Percentiles rank a stretch among this genome's conserved stretches.
These are phyloP conservation scores for Gymnopilus dilepis DNA, from an alignment of 768 basidiomycete species.

Conservation along the genomic window DNA sequence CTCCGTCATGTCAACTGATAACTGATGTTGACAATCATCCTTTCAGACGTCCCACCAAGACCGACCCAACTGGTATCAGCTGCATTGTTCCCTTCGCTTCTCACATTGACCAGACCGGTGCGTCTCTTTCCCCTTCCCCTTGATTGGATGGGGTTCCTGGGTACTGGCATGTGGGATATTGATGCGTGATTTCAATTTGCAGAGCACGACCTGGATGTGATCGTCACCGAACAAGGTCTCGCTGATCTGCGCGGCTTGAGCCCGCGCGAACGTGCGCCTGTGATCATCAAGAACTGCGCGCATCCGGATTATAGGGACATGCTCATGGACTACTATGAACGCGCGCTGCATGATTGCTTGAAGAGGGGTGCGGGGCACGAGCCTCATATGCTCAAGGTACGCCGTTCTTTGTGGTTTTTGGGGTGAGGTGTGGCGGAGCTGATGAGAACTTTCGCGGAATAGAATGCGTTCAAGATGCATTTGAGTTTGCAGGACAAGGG, in stretches of 20 bases:
- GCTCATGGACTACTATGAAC: conserved; percentile 50
- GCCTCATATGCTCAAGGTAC: conserved; percentile 51
- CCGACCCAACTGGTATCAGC: conserved; percentile 53
- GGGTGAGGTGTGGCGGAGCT: background rate
- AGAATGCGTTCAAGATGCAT: conserved; percentile 45
- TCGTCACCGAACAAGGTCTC: conserved; percentile 55
- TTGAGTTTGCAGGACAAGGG: conserved; percentile 41
- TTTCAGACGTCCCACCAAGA: conserved; percentile 43
- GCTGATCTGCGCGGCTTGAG: conserved; percentile 53
- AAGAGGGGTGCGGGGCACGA: conserved; percentile 50
- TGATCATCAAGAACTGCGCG: conserved; percentile 54
- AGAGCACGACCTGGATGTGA: conserved; percentile 54
- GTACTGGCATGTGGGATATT: too few relatives aligned
- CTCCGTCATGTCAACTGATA: background rate
- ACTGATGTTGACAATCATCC: background rate
- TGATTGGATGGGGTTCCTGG: background rate
- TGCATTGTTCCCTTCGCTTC: conserved; percentile 55
- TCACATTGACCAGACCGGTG: conserved; percentile 55
- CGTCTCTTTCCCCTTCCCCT: conserved; percentile 18
- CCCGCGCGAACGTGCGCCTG: conserved; percentile 49
- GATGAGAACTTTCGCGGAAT: background rate
- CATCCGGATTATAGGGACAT: conserved; percentile 51
- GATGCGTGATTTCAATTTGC: background rate
- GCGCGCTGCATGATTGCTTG: conserved; percentile 47
- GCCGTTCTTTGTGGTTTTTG: conserved; percentile 18